Percentiles rank a stretch among this genome's conserved stretches.
Conservation (phyloP, 2,329 filamentous ascomycete species). For the Raffaelea ambrosiae region DNA sequence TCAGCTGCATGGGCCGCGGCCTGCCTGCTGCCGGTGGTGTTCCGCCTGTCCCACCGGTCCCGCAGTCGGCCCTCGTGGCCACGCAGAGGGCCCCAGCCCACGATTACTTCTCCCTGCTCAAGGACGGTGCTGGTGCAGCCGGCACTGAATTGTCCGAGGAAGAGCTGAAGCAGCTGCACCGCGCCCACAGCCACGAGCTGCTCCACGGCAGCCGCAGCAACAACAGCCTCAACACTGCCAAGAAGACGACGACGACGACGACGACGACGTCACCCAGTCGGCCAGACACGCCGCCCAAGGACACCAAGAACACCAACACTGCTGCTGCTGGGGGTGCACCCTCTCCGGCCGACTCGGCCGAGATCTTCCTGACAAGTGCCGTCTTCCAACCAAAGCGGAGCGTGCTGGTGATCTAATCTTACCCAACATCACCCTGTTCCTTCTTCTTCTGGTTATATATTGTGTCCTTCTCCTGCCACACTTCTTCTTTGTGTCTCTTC, state of each 20-base stretch:
- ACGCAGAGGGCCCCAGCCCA: slow-evolving; percentile 12
- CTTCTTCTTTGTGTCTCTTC: neutral
- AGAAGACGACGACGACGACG: slow-evolving; percentile 11
- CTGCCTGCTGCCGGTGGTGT: no score
- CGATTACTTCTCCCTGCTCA: slow-evolving; percentile 12
- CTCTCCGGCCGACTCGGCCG: slow-evolving; percentile 13
- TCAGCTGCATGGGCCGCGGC: slow-evolving; percentile 30
- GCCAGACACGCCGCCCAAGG: slow-evolving; percentile 11
- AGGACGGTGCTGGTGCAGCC: neutral
- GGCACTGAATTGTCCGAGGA: slow-evolving; percentile 20
- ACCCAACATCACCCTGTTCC: neutral
- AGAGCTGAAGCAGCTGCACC: slow-evolving; percentile 34
- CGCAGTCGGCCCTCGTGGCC: neutral
- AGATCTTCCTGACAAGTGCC: slow-evolving; percentile 38
- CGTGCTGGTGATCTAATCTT: slow-evolving; percentile 7
- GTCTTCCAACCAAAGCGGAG: slow-evolving; percentile 34
- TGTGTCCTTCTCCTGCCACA: neutral
- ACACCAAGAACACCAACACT: slow-evolving; percentile 17
- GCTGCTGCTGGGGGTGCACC: slow-evolving; percentile 8
- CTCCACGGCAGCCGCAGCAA: slow-evolving; percentile 25
- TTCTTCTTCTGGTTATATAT: neutral
- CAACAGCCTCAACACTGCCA: slow-evolving; percentile 15
- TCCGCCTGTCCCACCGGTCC: no score
- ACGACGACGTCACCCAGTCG: slow-evolving; percentile 22
- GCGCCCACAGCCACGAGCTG: slow-evolving; percentile 42